Base-by-base conservation (phyloP, 306 rosid species). In the Potentilla sterilis region DNA sequence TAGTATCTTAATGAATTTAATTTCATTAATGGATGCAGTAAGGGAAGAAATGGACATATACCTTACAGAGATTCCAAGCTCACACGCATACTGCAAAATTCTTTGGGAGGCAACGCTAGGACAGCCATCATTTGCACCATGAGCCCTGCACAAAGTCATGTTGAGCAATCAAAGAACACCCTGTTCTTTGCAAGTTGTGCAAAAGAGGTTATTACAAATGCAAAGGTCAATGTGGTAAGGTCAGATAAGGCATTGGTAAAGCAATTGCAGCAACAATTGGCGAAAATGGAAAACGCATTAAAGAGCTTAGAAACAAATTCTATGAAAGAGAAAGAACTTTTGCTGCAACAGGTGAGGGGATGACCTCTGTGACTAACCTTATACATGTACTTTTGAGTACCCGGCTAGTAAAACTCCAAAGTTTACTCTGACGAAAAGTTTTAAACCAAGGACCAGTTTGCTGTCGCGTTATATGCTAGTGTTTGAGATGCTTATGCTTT, bases 61-160 rank as follows among this genome's bases (percentile, higher is more conserved):
- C 98, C 97, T 73, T 94, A 83, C 67, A 88, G 98, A 85, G 97
- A 94, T 67, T 94, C 97, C 0, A 94, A 94, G 80, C 81, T 94
- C 80, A 94, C 98, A 61, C 95, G 97, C 67, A 90, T 94, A 84
- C 84, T 94, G 67, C 98, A 94, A 37, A 94, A 91, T 74, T 94
- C 97, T 46, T 84, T 94, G 69, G 98, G 97, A 61, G 98, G 98
- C 68, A 91, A 94, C 79, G 89, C 97, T 51, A 90, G 98, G 88
- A 91, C 96, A 71, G 97, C 98, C 42, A 88, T 94, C 78, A 80
- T 94, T 81, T 94, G 98, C 81, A 94, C 98, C 3, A 81, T 92
- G 78, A 94, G 94, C 79, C 98, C 98, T 15, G 95, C 97, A 19
- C 83, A 83, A 28, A 83, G 90, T 71, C 96, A 94, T 40, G 84